A percentile compares a stretch with the other conserved stretches of the same genome.
Evolutionary conservation across 345 rosid species (phyloP).

Genomic region (Rhizophora mangle): DNA sequence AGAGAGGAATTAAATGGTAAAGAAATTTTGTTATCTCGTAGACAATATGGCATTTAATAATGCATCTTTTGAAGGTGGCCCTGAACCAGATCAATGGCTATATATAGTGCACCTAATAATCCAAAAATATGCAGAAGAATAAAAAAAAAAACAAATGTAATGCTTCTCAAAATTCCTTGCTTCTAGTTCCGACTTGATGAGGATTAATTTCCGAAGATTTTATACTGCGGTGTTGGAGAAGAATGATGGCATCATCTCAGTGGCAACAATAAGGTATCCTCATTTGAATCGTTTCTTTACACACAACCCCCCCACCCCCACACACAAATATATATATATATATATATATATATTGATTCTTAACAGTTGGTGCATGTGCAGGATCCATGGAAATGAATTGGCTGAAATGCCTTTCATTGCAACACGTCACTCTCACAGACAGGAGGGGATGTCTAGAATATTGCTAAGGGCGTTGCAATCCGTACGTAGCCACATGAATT

Average conservation of each 20-base stretch:
- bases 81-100: no score
- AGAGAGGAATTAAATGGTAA: no score
- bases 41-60: no score
- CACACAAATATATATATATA: background rate
- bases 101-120: no score
- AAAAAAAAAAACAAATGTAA: no score
- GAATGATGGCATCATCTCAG: background rate
- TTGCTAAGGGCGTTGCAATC: background rate
- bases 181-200: background rate
- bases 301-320: no score
- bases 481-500: background rate
- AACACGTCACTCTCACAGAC: background rate
- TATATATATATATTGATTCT: no score
- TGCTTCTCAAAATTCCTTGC: background rate
- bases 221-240: background rate
- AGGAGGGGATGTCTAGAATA: background rate
- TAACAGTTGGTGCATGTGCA: background rate
- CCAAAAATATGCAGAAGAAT: no score
- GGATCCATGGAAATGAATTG: slow-evolving; percentile 3
- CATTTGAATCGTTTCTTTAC: no score
- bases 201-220: background rate
- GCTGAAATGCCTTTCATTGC: slow-evolving; percentile 1
- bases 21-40: no score
- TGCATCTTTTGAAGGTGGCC: no score
- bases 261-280: background rate